A percentile compares a stretch with the other conserved stretches of the same genome.
phyloP scores from a whole-genome alignment of 2,329 filamentous ascomycete genomes.

The Penicillium sp. region DNA sequence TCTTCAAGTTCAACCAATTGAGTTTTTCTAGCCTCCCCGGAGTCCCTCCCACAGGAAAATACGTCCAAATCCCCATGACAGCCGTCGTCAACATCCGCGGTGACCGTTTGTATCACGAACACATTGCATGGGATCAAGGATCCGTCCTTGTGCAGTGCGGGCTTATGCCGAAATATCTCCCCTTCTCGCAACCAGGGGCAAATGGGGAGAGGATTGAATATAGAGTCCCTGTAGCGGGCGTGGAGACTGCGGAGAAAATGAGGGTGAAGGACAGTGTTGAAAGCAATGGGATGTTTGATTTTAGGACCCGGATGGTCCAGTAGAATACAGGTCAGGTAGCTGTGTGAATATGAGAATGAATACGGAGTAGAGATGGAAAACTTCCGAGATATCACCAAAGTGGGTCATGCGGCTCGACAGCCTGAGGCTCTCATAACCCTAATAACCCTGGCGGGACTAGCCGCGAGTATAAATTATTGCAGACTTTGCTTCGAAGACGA shows the following conservation, averaged over 20 bases:
- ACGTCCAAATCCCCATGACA: conserved; percentile 60
- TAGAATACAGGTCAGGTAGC: too few relatives aligned
- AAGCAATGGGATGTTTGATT: background rate
- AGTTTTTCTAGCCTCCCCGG: conserved; percentile 50
- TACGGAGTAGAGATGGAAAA: too few relatives aligned
- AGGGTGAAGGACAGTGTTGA: background rate
- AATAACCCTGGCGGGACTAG: background rate
- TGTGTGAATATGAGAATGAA: too few relatives aligned
- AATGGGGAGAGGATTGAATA: background rate
- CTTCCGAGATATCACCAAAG: too few relatives aligned
- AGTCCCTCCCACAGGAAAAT: conserved; percentile 53
- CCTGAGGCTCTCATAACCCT: background rate
- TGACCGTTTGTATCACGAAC: conserved; percentile 65
- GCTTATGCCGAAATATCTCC: conserved; percentile 61
- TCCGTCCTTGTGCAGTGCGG: conserved; percentile 60
- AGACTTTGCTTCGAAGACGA: background rate
- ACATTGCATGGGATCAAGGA: conserved; percentile 67
- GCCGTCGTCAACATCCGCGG: conserved; percentile 65
- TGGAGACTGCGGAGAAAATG: background rate
- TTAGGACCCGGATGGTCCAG: background rate
- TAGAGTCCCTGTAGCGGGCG: background rate
- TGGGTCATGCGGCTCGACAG: background rate
- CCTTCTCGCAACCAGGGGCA: conserved; percentile 50
- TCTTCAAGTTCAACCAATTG: background rate
- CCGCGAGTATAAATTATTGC: background rate